A percentile compares a stretch with the other conserved stretches of the same genome.
These are phyloP conservation scores for Delonix regia DNA, from an alignment of 306 rosid genomes.

Conservation along the genomic window DNA sequence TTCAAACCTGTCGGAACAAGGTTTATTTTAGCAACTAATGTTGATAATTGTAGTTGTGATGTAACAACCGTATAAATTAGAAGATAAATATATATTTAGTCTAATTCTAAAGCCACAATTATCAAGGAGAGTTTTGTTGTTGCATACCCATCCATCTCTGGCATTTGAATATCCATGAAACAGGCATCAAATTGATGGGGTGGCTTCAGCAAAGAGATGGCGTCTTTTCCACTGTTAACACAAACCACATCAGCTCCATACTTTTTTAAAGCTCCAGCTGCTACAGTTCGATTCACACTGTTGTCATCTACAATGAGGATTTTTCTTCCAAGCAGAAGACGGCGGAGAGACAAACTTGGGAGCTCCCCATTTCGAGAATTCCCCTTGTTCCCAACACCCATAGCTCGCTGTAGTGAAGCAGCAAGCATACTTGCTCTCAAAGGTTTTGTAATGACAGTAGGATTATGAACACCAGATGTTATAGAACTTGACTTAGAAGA, in stretches of 20 bases:
- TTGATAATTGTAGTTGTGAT: neutral
- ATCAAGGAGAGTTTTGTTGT: conserved; percentile 9
- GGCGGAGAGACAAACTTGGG: conserved; percentile 67
- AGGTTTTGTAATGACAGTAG: conserved; percentile 72
- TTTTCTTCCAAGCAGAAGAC: conserved; percentile 76
- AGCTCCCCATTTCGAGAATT: conserved; percentile 72
- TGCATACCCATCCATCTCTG: conserved; percentile 95
- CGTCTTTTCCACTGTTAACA: conserved; percentile 75
- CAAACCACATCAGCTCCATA: conserved; percentile 94
- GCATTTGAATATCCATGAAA: conserved; percentile 99
- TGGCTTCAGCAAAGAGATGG: conserved; percentile 70
- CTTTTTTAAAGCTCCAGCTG: conserved; percentile 86
- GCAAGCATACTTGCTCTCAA: conserved; percentile 93
- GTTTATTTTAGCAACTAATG: conserved; percentile 5
- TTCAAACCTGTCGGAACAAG: conserved; percentile 62
- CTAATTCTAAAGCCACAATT: neutral
- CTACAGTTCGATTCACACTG: conserved; percentile 84
- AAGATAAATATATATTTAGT: neutral
- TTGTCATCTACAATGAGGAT: conserved; percentile 93
- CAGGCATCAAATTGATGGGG: conserved; percentile 92
- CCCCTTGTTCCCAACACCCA: conserved; percentile 73
- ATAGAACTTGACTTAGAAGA: conserved; percentile 45
- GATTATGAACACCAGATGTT: conserved; percentile 45
- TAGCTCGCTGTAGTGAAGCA: conserved; percentile 77
- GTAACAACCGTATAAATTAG: neutral